phyloP scores from a whole-genome alignment of 305 asterid species.

The Fraxinus paxiana region DNA sequence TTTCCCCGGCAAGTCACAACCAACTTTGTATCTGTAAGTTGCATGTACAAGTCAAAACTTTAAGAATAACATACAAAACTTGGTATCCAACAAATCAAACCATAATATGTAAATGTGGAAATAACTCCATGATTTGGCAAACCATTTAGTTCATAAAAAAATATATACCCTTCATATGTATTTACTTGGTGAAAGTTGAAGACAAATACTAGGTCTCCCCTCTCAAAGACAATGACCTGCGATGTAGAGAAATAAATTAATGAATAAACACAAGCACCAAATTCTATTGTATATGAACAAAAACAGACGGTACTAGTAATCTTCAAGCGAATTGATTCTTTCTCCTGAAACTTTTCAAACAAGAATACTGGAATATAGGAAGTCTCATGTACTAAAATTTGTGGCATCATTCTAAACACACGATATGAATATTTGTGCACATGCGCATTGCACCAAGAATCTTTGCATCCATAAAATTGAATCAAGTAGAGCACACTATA shows the following conservation, averaged over 20 bases:
- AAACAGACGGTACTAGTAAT: background rate
- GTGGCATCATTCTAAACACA: background rate
- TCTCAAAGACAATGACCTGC: constrained; percentile 94
- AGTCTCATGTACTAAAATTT: background rate
- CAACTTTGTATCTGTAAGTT: constrained; percentile 77
- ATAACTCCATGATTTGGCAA: background rate
- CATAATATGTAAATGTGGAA: background rate
- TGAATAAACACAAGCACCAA: background rate
- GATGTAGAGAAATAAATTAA: constrained; percentile 21
- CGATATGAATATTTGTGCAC: background rate
- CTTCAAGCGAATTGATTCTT: background rate
- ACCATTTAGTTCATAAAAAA: constrained; percentile 15
- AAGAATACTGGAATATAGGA: background rate
- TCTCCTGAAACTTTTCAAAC: background rate
- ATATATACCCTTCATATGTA: constrained; percentile 74
- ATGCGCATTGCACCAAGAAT: background rate
- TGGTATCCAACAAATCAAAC: background rate
- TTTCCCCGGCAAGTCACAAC: constrained; percentile 94
- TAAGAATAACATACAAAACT: background rate
- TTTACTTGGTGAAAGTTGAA: constrained; percentile 84
- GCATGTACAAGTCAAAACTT: constrained; percentile 14
- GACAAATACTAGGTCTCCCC: constrained; percentile 82
- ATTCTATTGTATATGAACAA: background rate
- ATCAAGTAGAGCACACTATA: background rate
- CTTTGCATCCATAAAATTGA: background rate